phyloP scores from a whole-genome alignment of 169 alveolate genomes.

The Babesia divergens region DNA sequence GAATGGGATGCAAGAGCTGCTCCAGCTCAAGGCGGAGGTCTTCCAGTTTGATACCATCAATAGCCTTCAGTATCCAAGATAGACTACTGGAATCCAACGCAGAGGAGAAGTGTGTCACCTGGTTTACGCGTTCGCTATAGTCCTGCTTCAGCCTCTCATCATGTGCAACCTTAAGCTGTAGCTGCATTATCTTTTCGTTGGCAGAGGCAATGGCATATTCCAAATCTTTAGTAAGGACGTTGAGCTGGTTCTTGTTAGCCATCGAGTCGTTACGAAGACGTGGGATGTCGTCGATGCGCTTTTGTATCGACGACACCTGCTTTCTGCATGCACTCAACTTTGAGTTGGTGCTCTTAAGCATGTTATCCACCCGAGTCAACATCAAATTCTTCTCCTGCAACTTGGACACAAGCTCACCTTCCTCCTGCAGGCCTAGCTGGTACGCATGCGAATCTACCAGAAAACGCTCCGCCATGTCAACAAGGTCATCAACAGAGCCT shows the following conservation, averaged over 20 bases:
- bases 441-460: background rate
- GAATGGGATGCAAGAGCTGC: background rate
- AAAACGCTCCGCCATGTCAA: constrained; percentile 3
- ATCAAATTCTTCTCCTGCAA: constrained; percentile 18
- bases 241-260: background rate
- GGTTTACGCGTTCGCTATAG: background rate
- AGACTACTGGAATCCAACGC: constrained; percentile 3
- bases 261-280: constrained; percentile 1
- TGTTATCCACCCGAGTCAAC: background rate
- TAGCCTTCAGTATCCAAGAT: background rate
- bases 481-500: background rate
- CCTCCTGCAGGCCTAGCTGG: constrained; percentile 14
- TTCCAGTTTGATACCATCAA: background rate
- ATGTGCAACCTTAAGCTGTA: constrained; percentile 10
- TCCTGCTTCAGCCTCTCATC: constrained; percentile 11
- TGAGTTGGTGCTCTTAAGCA: constrained; percentile 12
- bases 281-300: constrained; percentile 39
- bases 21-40: background rate
- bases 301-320: constrained; percentile 4
- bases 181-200: constrained; percentile 20
- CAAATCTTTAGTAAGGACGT: background rate
- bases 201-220: background rate
- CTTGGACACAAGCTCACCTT: background rate
- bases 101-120: constrained; percentile 5
- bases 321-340: constrained; percentile 23